These are phyloP conservation scores for Nyctanthes arbortristis DNA, from an alignment of 257 asterid genomes.

Conservation along the genomic window DNA sequence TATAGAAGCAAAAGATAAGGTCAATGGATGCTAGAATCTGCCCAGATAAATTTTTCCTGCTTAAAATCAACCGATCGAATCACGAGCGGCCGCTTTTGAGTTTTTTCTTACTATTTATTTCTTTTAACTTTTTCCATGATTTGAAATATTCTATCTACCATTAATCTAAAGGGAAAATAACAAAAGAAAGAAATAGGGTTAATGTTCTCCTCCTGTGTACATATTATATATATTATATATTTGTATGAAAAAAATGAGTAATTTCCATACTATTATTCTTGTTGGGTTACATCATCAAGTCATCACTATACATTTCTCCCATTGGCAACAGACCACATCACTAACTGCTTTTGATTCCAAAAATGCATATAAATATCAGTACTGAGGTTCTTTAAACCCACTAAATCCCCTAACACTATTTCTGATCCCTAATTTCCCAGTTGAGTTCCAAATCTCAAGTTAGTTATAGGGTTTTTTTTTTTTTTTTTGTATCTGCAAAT, in stretches of 20 bases:
- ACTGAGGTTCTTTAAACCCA: background rate
- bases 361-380: background rate
- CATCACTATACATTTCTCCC: conserved; percentile 5
- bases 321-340: conserved; percentile 26
- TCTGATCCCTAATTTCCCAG: background rate
- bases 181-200: conserved; percentile 29
- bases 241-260: conserved; percentile 21
- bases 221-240: too few relatives aligned
- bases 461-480: background rate
- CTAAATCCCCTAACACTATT: background rate
- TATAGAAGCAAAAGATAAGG: conserved; percentile 28
- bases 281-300: conserved; percentile 12
- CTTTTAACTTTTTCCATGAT: background rate
- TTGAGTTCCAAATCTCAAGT: background rate
- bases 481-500: conserved; percentile 12
- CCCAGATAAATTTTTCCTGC: background rate
- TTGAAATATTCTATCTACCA: background rate
- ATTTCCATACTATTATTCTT: conserved; percentile 20
- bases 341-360: conserved; percentile 14
- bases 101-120: background rate
- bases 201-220: background rate
- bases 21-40: conserved; percentile 17
- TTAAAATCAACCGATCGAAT: conserved; percentile 15
- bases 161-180: background rate
- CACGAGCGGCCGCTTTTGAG: conserved; percentile 10